Percentiles rank a stretch among this genome's conserved stretches.
phyloP scores from a whole-genome alignment of 2,329 filamentous ascomycete species.

The Taxawa tesnikishii region DNA sequence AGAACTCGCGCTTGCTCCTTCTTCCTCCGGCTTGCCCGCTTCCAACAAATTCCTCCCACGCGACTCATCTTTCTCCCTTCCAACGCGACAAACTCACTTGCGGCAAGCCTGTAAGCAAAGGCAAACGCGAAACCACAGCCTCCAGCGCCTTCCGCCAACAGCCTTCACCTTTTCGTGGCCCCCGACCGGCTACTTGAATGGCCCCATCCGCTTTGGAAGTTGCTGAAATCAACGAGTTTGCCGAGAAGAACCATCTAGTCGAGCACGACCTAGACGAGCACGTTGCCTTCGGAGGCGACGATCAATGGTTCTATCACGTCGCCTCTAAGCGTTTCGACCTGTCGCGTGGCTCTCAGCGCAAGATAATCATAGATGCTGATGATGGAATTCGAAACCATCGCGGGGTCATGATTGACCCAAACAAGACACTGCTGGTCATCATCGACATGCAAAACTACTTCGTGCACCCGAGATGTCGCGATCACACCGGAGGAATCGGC shows the following conservation, averaged over 20 bases:
- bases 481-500: conserved; percentile 17
- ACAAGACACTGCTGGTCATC: conserved; percentile 20
- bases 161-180: conserved; percentile 1
- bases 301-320: conserved; percentile 29
- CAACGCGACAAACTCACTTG: no score
- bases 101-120: no score
- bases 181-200: conserved; percentile 11
- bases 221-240: conserved; percentile 15
- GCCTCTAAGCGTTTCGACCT: conserved; percentile 29
- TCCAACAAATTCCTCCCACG: no score
- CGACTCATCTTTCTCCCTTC: no score
- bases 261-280: conserved; percentile 24
- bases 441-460: conserved; percentile 20
- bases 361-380: conserved; percentile 27
- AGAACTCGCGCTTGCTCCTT: no score
- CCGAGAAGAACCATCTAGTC: conserved; percentile 10
- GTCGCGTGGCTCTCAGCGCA: conserved; percentile 22
- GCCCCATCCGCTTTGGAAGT: conserved; percentile 17
- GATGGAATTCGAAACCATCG: conserved; percentile 26
- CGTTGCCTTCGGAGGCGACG: conserved; percentile 26
- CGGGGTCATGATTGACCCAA: conserved; percentile 27
- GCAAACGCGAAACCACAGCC: no score
- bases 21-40: no score
- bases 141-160: no score
- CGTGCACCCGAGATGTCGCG: conserved; percentile 16